phyloP scores from a whole-genome alignment of 1,284 basidiomycete species.

The Sphaerobolus stellatus region DNA sequence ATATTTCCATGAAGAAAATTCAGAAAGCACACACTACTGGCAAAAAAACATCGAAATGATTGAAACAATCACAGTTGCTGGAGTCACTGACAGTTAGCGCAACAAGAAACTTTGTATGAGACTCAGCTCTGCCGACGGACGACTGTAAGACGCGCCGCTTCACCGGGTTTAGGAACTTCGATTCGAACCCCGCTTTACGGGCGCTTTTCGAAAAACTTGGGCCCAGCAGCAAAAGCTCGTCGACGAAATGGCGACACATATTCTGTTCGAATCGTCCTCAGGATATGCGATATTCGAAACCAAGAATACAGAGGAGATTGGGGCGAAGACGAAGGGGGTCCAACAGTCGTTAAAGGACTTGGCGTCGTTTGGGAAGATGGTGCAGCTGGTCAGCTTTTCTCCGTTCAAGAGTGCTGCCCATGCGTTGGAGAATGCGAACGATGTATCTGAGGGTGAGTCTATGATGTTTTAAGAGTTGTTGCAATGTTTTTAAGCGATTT shows the following conservation, averaged over 20 bases:
- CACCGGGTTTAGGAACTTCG: too few relatives aligned
- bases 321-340: slow-evolving; percentile 75
- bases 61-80: too few relatives aligned
- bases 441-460: slow-evolving; percentile 89
- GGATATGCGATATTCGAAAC: slow-evolving; percentile 95
- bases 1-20: too few relatives aligned
- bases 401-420: slow-evolving; percentile 96
- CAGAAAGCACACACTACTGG: too few relatives aligned
- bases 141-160: too few relatives aligned
- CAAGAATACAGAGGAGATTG: slow-evolving; percentile 88
- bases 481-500: not conserved
- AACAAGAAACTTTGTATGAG: too few relatives aligned
- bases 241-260: slow-evolving; percentile 75
- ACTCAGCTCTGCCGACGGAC: too few relatives aligned
- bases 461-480: slow-evolving; percentile 3
- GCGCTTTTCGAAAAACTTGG: too few relatives aligned
- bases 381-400: slow-evolving; percentile 86
- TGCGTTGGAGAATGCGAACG: slow-evolving; percentile 95
- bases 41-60: too few relatives aligned
- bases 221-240: too few relatives aligned
- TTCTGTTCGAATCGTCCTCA: slow-evolving; percentile 93
- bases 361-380: slow-evolving; percentile 93
- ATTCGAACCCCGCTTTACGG: too few relatives aligned
- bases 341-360: slow-evolving; percentile 88
- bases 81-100: too few relatives aligned